Conservation (phyloP, 495 filamentous ascomycete genomes). For the Daldinia childiae region DNA sequence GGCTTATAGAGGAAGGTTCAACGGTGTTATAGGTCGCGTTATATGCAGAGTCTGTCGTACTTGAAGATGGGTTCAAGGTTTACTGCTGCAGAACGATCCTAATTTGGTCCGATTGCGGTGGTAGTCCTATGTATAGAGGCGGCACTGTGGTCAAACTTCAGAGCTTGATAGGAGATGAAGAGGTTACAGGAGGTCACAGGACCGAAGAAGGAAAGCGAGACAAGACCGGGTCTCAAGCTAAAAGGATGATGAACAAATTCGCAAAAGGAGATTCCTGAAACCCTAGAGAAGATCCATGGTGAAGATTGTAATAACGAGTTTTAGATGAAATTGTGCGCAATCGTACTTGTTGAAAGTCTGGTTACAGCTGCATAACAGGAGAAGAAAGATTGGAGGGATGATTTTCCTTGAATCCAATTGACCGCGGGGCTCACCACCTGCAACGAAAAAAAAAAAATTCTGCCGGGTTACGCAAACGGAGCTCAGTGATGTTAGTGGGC, state of each 20-base stretch:
- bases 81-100: constrained; percentile 26
- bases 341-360: constrained; percentile 28
- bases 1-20: not conserved
- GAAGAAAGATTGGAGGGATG: constrained; percentile 39
- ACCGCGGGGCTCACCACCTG: constrained; percentile 38
- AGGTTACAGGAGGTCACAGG: constrained; percentile 8
- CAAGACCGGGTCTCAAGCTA: constrained; percentile 18
- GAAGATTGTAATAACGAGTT: constrained; percentile 34
- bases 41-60: not conserved
- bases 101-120: constrained; percentile 45
- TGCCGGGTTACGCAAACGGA: constrained; percentile 39
- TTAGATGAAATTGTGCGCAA: constrained; percentile 36
- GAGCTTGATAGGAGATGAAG: constrained; percentile 5
- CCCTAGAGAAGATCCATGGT: constrained; percentile 45
- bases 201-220: constrained; percentile 19
- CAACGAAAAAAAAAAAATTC: constrained; percentile 31
- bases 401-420: constrained; percentile 26
- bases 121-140: constrained; percentile 22
- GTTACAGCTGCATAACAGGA: constrained; percentile 28
- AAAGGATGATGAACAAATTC: constrained; percentile 11
- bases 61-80: constrained; percentile 21
- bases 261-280: constrained; percentile 18
- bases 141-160: constrained; percentile 14
- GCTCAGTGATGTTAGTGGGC: constrained; percentile 20
- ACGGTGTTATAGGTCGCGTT: constrained; percentile 1